Evolutionary conservation across 768 basidiomycete genomes (phyloP).

Genomic region (Pholiota molesta): DNA sequence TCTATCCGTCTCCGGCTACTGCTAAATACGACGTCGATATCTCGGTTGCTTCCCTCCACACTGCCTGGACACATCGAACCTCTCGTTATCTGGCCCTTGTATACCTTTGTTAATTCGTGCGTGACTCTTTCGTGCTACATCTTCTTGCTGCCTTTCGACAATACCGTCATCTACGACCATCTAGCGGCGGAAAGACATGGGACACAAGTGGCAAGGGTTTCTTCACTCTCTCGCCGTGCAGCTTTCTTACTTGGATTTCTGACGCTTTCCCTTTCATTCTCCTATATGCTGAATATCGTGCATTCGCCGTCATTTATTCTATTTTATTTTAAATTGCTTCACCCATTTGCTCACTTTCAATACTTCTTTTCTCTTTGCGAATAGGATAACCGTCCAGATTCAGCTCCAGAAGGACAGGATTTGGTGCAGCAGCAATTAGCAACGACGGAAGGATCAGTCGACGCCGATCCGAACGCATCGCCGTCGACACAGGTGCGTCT

Average conservation of each 20-base stretch:
- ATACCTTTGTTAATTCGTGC: no score
- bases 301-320: conserved; percentile 13
- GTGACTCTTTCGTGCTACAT: neutral
- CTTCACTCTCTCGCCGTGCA: conserved; percentile 33
- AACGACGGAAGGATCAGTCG: conserved; percentile 33
- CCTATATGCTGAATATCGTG: neutral
- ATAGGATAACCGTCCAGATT: conserved; percentile 3
- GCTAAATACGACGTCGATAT: neutral
- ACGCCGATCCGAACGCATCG: conserved; percentile 62
- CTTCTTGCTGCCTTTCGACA: neutral
- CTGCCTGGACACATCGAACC: no score
- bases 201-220: conserved; percentile 66
- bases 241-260: conserved; percentile 36
- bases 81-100: no score
- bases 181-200: conserved; percentile 40
- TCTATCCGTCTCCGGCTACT: neutral
- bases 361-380: neutral
- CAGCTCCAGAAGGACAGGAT: neutral
- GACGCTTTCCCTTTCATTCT: conserved; percentile 32
- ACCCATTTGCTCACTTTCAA: neutral
- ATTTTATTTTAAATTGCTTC: no score
- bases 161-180: neutral
- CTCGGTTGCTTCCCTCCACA: no score
- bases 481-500: conserved; percentile 82
- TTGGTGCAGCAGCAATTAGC: neutral